Conservation (phyloP, 202 grass and related monocot species). For the Schoenoplectus triqueter region DNA sequence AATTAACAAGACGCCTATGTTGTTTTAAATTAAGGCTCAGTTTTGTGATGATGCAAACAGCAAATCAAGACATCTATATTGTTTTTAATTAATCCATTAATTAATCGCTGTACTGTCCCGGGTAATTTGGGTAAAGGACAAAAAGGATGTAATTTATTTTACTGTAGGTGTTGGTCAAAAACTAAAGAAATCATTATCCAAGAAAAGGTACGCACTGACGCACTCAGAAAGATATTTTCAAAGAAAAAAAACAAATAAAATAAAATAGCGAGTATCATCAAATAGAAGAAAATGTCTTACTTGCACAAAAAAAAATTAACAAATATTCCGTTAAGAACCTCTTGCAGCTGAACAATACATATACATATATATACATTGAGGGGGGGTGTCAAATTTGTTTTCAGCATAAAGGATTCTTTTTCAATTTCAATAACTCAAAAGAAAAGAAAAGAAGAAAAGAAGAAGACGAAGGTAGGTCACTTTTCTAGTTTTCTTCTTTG, state of each 20-base stretch:
- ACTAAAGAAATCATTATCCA: not conserved
- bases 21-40: not conserved
- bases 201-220: not conserved
- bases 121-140: not conserved
- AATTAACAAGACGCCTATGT: not conserved
- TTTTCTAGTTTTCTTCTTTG: not conserved
- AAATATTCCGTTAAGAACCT: not conserved
- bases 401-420: not conserved
- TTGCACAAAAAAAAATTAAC: not conserved
- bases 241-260: not conserved
- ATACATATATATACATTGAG: too few relatives aligned
- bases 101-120: not conserved
- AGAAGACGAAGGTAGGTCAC: not conserved
- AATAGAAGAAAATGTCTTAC: not conserved
- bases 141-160: not conserved
- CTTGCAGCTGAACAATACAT: not conserved
- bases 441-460: not conserved
- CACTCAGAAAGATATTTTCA: slow-evolving; percentile 17
- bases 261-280: not conserved
- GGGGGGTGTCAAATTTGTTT: too few relatives aligned
- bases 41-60: slow-evolving; percentile 9
- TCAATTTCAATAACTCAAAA: not conserved
- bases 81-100: slow-evolving; percentile 2
- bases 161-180: not conserved
- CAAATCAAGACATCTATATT: not conserved